Evolutionary conservation across 2,329 filamentous ascomycete genomes (phyloP).

Genomic region (Rhynchosporium graminicola): DNA sequence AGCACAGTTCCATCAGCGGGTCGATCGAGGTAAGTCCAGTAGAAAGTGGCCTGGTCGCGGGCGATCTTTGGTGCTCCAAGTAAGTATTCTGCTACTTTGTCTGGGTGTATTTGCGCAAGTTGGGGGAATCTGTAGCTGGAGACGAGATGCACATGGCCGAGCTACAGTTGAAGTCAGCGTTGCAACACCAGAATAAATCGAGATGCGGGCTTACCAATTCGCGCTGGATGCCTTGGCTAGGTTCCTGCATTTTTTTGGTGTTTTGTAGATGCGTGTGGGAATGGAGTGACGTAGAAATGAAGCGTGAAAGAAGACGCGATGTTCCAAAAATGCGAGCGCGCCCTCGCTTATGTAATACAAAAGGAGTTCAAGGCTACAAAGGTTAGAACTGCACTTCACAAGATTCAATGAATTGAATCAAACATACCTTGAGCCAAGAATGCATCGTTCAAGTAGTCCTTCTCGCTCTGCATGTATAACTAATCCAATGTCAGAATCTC

Average conservation of each 20-base stretch:
- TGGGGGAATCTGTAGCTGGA: conserved; percentile 80
- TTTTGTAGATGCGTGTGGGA: background rate
- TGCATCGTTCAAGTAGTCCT: background rate
- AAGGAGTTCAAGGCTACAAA: background rate
- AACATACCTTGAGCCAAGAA: background rate
- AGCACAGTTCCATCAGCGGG: conserved; percentile 81
- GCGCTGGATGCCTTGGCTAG: conserved; percentile 47
- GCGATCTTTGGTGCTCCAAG: conserved; percentile 82
- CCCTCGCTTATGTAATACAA: background rate
- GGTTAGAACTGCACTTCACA: background rate
- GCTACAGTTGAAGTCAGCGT: conserved; percentile 24
- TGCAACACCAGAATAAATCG: conserved; percentile 4
- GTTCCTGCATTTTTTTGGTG: conserved; percentile 45
- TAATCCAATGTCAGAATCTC: background rate
- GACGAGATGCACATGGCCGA: conserved; percentile 78
- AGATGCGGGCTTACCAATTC: conserved; percentile 46
- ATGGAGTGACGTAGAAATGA: background rate
- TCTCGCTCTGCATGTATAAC: background rate
- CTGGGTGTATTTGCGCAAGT: conserved; percentile 68
- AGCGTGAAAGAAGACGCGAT: background rate
- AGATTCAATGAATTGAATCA: background rate
- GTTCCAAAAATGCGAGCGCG: background rate
- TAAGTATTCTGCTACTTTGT: conserved; percentile 81
- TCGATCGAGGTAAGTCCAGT: conserved; percentile 87
- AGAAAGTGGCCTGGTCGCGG: conserved; percentile 81